These are phyloP conservation scores for Panaeolus papilionaceus DNA, from an alignment of 768 basidiomycete genomes.

Conservation along the genomic window DNA sequence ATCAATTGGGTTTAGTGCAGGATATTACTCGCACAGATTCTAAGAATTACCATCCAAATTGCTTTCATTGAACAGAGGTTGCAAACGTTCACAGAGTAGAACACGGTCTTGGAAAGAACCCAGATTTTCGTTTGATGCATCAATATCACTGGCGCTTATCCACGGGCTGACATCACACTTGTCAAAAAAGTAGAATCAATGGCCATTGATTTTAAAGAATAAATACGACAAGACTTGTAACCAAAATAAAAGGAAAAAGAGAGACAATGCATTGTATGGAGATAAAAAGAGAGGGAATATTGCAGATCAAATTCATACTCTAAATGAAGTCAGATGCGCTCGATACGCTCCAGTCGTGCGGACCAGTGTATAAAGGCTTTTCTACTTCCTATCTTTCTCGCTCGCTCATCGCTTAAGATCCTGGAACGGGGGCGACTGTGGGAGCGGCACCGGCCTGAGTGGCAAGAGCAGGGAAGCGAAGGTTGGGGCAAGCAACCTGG, in stretches of 20 bases:
- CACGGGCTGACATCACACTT: not conserved
- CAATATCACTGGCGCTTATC: conserved; percentile 3
- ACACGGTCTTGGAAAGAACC: not conserved
- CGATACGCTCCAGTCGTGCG: not conserved
- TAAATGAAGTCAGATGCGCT: not conserved
- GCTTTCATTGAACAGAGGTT: not conserved
- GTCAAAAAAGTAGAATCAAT: not conserved
- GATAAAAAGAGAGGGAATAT: not conserved
- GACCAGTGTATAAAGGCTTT: not conserved
- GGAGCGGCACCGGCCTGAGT: conserved; percentile 16
- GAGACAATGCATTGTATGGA: not conserved
- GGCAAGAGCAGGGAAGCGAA: conserved; percentile 14
- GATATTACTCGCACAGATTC: not conserved
- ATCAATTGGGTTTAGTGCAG: not conserved
- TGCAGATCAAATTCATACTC: not conserved
- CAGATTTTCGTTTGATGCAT: conserved; percentile 1
- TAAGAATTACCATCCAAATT: not conserved
- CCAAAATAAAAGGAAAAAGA: not conserved
- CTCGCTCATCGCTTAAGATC: not conserved
- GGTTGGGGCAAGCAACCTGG: conserved; percentile 18
- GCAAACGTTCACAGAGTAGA: not conserved
- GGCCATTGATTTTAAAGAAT: not conserved
- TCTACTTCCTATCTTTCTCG: not conserved
- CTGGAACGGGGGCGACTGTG: conserved; percentile 19
- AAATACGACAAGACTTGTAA: not conserved